phyloP scores from a whole-genome alignment of 495 filamentous ascomycete genomes.

The Stereocaulon alpinum region DNA sequence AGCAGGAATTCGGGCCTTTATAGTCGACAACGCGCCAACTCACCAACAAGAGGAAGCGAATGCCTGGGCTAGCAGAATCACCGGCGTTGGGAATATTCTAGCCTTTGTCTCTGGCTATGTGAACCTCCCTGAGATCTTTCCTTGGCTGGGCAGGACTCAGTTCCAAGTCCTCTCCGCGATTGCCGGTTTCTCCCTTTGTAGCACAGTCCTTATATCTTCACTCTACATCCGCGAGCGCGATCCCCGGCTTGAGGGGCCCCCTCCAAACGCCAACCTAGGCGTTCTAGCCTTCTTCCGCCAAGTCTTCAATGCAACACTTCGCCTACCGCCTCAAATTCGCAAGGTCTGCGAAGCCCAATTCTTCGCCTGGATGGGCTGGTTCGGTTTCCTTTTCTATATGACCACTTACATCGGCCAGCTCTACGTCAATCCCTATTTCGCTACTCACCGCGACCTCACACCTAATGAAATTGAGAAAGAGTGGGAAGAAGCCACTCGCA shows the following conservation, averaged over 20 bases:
- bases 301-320: slow-evolving; percentile 62
- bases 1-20: slow-evolving; percentile 78
- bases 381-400: slow-evolving; percentile 88
- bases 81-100: slow-evolving; percentile 75
- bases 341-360: slow-evolving; percentile 82
- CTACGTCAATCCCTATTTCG: slow-evolving; percentile 71
- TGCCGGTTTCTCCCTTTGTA: slow-evolving; percentile 55
- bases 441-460: slow-evolving; percentile 63
- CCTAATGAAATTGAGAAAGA: slow-evolving; percentile 59
- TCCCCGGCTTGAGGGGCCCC: slow-evolving; percentile 56
- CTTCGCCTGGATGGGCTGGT: slow-evolving; percentile 90
- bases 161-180: slow-evolving; percentile 84
- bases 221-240: slow-evolving; percentile 63
- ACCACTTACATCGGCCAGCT: slow-evolving; percentile 87
- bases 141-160: slow-evolving; percentile 72
- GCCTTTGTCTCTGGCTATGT: slow-evolving; percentile 77
- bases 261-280: slow-evolving; percentile 47
- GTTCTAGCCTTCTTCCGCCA: slow-evolving; percentile 66
- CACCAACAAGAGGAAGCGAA: slow-evolving; percentile 88
- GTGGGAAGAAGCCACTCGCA: slow-evolving; percentile 72
- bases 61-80: slow-evolving; percentile 72
- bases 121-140: slow-evolving; percentile 56
- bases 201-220: slow-evolving; percentile 58
- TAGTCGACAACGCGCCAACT: slow-evolving; percentile 77
- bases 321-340: slow-evolving; percentile 66